A percentile compares a stretch with the other conserved stretches of the same genome.
These are phyloP conservation scores for Climacium dendroides DNA, from an alignment of 225 moss, liverwort and hornwort species.

Conservation along the genomic window DNA sequence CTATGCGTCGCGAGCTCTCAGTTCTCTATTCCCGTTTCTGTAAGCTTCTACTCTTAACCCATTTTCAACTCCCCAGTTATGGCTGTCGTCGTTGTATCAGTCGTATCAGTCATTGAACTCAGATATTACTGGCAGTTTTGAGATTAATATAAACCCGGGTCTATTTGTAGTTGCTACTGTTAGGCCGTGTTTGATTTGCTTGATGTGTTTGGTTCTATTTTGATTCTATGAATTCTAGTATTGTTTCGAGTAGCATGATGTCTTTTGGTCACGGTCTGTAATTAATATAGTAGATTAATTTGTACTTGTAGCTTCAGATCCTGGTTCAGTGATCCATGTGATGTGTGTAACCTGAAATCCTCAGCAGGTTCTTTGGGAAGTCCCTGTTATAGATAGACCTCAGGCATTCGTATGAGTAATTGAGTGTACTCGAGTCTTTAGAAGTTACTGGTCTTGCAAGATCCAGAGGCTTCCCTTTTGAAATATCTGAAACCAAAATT, in stretches of 20 bases:
- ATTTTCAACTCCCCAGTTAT: neutral
- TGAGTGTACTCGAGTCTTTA: neutral
- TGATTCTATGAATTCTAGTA: neutral
- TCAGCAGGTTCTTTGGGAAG: neutral
- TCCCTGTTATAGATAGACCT: neutral
- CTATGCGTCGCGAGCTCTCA: conserved; percentile 93
- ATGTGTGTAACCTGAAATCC: neutral
- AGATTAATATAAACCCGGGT: neutral
- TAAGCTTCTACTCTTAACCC: conserved; percentile 19
- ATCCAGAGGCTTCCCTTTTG: neutral
- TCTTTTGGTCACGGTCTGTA: neutral
- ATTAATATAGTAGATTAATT: neutral
- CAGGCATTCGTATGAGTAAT: neutral
- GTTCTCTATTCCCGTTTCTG: conserved; percentile 97
- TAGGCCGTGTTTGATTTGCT: neutral
- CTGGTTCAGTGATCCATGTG: neutral
- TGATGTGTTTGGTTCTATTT: neutral
- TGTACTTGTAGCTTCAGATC: neutral
- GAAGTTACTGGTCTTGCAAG: neutral
- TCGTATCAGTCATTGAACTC: neutral
- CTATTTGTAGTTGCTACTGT: neutral
- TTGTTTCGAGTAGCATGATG: neutral
- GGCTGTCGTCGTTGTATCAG: neutral
- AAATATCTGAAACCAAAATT: neutral
- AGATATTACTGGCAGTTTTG: neutral